Conservation (phyloP, 1,139 yeast species). For the Candida gigantensis region DNA sequence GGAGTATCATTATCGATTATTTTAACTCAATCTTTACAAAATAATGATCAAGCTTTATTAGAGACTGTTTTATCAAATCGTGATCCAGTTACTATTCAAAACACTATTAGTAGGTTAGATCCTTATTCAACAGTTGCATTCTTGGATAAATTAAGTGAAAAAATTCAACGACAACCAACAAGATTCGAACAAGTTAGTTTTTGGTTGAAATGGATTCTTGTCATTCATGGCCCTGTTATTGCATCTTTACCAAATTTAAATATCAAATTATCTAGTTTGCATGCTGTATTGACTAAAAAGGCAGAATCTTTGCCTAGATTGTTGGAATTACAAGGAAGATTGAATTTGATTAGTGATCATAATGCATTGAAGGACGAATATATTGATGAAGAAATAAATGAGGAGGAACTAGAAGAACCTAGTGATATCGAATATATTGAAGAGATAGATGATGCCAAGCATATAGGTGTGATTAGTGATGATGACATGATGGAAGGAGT, state of each 20-base stretch:
- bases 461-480: slow-evolving; percentile 26
- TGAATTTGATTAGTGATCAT: slow-evolving; percentile 72
- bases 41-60: slow-evolving; percentile 68
- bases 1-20: slow-evolving; percentile 68
- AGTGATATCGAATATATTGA: slow-evolving; percentile 44
- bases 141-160: slow-evolving; percentile 81
- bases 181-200: slow-evolving; percentile 75
- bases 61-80: slow-evolving; percentile 80
- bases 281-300: slow-evolving; percentile 72
- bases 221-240: slow-evolving; percentile 82
- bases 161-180: slow-evolving; percentile 63
- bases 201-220: slow-evolving; percentile 94
- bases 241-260: slow-evolving; percentile 70
- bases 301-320: slow-evolving; percentile 77
- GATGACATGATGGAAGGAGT: slow-evolving; percentile 21
- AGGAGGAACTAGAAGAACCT: slow-evolving; percentile 21
- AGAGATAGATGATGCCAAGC: slow-evolving; percentile 40
- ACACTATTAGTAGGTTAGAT: slow-evolving; percentile 69
- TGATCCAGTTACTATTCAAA: slow-evolving; percentile 72
- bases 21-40: slow-evolving; percentile 68
- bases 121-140: slow-evolving; percentile 72
- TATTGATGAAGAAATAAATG: slow-evolving; percentile 30
- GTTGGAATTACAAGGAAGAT: slow-evolving; percentile 78
- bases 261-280: slow-evolving; percentile 70
- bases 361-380: slow-evolving; percentile 65